Conservation (phyloP, 192 early-diverging fungal genomes). For the Geosiphon pyriformis region DNA sequence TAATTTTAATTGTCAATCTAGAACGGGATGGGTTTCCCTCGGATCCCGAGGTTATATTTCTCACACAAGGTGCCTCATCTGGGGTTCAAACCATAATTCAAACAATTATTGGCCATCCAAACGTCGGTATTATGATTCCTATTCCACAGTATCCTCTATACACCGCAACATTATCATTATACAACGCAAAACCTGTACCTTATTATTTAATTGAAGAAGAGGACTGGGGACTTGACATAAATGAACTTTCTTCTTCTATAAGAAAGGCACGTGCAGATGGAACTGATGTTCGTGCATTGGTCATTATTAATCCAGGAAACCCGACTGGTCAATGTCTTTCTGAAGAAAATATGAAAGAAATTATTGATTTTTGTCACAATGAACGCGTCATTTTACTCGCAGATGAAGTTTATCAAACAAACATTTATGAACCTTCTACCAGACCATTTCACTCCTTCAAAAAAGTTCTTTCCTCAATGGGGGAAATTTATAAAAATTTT, state of each 20-base stretch:
- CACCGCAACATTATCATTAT: constrained; percentile 82
- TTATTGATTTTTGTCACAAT: constrained; percentile 80
- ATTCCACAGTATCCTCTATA: constrained; percentile 99
- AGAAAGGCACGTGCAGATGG: constrained; percentile 59
- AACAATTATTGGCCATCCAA: constrained; percentile 66
- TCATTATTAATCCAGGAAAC: constrained; percentile 98
- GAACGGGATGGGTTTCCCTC: constrained; percentile 89
- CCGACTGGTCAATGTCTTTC: constrained; percentile 90
- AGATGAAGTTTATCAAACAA: constrained; percentile 98
- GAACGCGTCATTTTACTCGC: constrained; percentile 85
- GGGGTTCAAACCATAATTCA: constrained; percentile 92
- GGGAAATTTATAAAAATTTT: constrained; percentile 56
- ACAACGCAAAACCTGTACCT: constrained; percentile 80
- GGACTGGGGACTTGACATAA: constrained; percentile 73
- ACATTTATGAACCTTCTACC: constrained; percentile 73
- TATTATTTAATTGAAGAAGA: constrained; percentile 89
- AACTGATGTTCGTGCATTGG: constrained; percentile 86
- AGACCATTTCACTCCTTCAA: constrained; percentile 96
- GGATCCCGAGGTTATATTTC: constrained; percentile 78
- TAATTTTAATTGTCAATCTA: not conserved
- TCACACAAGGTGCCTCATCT: constrained; percentile 91
- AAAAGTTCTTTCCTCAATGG: constrained; percentile 82
- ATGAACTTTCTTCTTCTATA: constrained; percentile 62
- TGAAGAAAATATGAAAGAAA: constrained; percentile 80
- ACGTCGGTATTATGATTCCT: constrained; percentile 97